Base-by-base conservation (phyloP, 2,329 filamentous ascomycete species). In the Helicocarpus griseus region DNA sequence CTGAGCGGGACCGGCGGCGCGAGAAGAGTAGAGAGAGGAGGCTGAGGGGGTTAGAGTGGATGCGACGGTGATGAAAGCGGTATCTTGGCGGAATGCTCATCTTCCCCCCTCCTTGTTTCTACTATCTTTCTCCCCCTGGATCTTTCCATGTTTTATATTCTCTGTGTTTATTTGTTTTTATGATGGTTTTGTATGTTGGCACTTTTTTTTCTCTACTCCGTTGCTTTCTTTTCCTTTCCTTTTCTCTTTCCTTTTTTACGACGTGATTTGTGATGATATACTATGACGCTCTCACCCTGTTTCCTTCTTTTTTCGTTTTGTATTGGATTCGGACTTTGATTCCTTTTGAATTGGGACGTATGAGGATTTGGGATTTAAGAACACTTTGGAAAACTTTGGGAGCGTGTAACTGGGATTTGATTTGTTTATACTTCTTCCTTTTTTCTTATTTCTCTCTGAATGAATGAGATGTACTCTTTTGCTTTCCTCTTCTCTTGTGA, bases 41-140 rank as follows among this genome's bases (percentile, higher is more conserved):
- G 24, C 49, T 54, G 13, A 53, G 48, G 14, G 53, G 56, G 13
- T 33, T 56, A 19, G 53, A 54, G 6, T 58, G 56, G 56, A 58
- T 58, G 22, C 50, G 51, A 11, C 53, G 44, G 29, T 24, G 28
- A 14, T 47, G 54, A 46, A 49, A 50, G 47, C 21, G 35, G 8
- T 19, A 11, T 19, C 13, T 17, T 21, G n/a, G n/a, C n/a, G n/a
- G n/a, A n/a, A n/a, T n/a, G n/a, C n/a, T n/a, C n/a, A n/a, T n/a
- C n/a, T n/a, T n/a, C n/a, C n/a, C n/a, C n/a, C n/a, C n/a, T n/a
- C n/a, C n/a, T n/a, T n/a, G n/a, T n/a, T n/a, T n/a, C n/a, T n/a
- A n/a, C n/a, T n/a, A n/a, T n/a, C n/a, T n/a, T n/a, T n/a, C n/a
- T n/a, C n/a, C n/a, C n/a, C n/a, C n/a, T n/a, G n/a, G n/a, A n/a